These are phyloP conservation scores for Penicillium arizonense DNA, from an alignment of 495 filamentous ascomycete genomes.

Conservation along the genomic window DNA sequence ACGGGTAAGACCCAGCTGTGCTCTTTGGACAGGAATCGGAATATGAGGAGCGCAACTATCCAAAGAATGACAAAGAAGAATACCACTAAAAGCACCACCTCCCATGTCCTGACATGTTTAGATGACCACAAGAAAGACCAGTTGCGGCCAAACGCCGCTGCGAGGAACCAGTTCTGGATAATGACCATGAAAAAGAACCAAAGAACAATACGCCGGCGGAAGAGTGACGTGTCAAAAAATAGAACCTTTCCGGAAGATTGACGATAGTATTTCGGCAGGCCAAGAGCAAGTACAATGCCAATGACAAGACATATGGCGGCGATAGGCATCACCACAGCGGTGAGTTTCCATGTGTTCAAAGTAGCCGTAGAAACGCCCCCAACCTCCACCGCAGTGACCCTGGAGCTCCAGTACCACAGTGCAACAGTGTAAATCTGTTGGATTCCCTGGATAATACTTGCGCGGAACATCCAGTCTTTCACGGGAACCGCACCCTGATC, in stretches of 20 bases:
- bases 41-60: slow-evolving; percentile 45
- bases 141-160: slow-evolving; percentile 59
- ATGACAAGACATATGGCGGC: slow-evolving; percentile 56
- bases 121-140: slow-evolving; percentile 61
- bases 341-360: slow-evolving; percentile 48
- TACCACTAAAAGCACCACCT: slow-evolving; percentile 50
- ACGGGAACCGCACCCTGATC: slow-evolving; percentile 54
- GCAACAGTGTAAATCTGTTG: slow-evolving; percentile 61
- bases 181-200: slow-evolving; percentile 56
- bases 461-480: slow-evolving; percentile 63
- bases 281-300: slow-evolving; percentile 51
- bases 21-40: slow-evolving; percentile 47
- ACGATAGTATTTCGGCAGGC: slow-evolving; percentile 63
- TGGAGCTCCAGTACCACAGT: slow-evolving; percentile 67
- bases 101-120: slow-evolving; percentile 51
- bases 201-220: slow-evolving; percentile 58
- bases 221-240: slow-evolving; percentile 39
- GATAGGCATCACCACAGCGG: slow-evolving; percentile 47
- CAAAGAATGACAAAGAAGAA: slow-evolving; percentile 61
- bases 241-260: slow-evolving; percentile 31
- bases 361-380: slow-evolving; percentile 25
- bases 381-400: slow-evolving; percentile 26
- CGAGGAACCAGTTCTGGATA: slow-evolving; percentile 67
- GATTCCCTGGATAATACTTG: slow-evolving; percentile 61
- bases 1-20: slow-evolving; percentile 67